Percentiles rank a stretch among this genome's conserved stretches.
Evolutionary conservation across 2,329 filamentous ascomycete species (phyloP).

Genomic region (Escovopsis sp.): DNA sequence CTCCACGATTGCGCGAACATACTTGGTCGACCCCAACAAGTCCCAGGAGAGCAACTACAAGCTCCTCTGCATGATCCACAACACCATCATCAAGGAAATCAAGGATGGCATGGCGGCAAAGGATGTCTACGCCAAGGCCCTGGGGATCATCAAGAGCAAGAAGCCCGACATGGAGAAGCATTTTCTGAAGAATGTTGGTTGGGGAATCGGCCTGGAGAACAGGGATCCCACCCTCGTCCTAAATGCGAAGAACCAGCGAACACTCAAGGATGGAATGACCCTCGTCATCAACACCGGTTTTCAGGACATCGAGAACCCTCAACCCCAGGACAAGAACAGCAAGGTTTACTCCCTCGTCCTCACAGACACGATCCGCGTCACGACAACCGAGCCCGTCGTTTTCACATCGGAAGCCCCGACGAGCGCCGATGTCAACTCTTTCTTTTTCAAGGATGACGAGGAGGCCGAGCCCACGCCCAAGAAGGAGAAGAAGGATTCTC

Average conservation of each 20-base stretch:
- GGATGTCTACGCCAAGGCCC: conserved; percentile 82
- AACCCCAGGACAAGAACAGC: conserved; percentile 78
- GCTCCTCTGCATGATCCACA: conserved; percentile 70
- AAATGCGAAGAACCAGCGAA: conserved; percentile 71
- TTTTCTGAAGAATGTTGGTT: conserved; percentile 84
- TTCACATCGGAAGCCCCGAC: conserved; percentile 90
- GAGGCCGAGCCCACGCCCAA: conserved; percentile 76
- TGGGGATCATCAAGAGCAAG: conserved; percentile 68
- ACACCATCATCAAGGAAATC: conserved; percentile 78
- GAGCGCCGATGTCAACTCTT: conserved; percentile 86
- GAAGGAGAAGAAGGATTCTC: conserved; percentile 73
- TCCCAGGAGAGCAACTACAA: conserved; percentile 91
- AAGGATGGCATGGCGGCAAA: conserved; percentile 75
- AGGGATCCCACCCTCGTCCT: conserved; percentile 71
- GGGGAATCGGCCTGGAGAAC: conserved; percentile 84
- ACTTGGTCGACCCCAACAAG: conserved; percentile 94
- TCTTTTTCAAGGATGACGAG: conserved; percentile 97
- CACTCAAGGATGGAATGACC: conserved; percentile 93
- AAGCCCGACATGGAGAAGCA: conserved; percentile 93
- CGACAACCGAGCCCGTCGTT: conserved; percentile 60
- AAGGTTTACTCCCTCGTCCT: conserved; percentile 80
- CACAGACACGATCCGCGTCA: conserved; percentile 86
- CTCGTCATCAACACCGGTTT: conserved; percentile 82
- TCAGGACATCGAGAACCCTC: conserved; percentile 73
- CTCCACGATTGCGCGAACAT: conserved; percentile 82